These are phyloP conservation scores for Pythium dissotocum DNA, from an alignment of 352 stramenopile genomes.

Conservation along the genomic window DNA sequence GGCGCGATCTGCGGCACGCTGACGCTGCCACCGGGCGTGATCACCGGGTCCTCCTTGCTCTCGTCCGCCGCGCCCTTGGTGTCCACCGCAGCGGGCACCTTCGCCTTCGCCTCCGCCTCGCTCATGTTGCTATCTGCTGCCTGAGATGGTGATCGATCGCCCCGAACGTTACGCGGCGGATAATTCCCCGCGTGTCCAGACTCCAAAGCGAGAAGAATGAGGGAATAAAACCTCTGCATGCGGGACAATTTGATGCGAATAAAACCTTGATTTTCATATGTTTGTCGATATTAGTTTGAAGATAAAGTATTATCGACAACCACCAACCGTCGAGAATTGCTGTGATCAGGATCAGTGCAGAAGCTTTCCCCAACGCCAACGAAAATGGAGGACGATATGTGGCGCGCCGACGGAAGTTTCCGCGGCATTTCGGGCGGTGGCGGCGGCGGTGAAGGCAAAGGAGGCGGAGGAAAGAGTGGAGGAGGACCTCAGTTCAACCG, in stretches of 20 bases:
- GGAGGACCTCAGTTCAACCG: conserved; percentile 75
- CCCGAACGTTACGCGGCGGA: conserved; percentile 1
- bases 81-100: conserved; percentile 17
- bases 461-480: conserved; percentile 30
- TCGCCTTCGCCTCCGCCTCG: conserved; percentile 19
- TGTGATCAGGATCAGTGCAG: background rate
- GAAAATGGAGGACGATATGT: conserved; percentile 74
- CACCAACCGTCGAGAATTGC: background rate
- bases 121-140: conserved; percentile 15
- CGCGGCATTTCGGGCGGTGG: conserved; percentile 40
- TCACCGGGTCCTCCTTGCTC: conserved; percentile 23
- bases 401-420: conserved; percentile 73
- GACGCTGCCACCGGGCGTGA: conserved; percentile 27
- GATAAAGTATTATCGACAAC: conserved; percentile 1
- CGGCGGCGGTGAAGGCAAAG: conserved; percentile 25
- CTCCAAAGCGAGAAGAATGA: background rate
- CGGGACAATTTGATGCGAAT: background rate
- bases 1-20: conserved; percentile 84
- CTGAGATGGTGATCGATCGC: background rate
- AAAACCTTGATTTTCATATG: background rate
- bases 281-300: background rate
- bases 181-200: background rate
- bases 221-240: background rate
- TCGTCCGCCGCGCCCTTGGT: conserved; percentile 22
- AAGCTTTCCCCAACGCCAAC: background rate